Evolutionary conservation across 2,329 filamentous ascomycete species (phyloP).

Genomic region (Penicillium vulpinum): DNA sequence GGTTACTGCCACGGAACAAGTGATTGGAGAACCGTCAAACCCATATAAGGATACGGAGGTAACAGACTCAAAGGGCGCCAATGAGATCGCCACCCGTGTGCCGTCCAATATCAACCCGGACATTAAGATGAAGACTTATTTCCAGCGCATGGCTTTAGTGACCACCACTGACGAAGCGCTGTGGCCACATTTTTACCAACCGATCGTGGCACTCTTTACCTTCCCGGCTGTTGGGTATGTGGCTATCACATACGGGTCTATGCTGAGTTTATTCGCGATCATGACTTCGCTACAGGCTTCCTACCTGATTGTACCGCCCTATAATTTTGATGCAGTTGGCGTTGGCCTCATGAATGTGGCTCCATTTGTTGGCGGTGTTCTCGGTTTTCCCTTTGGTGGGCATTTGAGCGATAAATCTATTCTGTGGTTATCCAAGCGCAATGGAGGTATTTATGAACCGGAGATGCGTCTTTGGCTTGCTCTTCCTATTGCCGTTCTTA

Average conservation of each 20-base stretch:
- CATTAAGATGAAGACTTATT: slow-evolving; percentile 47
- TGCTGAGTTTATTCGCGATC: slow-evolving; percentile 42
- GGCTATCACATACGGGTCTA: slow-evolving; percentile 41
- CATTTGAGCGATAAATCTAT: slow-evolving; percentile 42
- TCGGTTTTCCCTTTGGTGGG: slow-evolving; percentile 39
- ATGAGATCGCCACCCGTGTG: neutral
- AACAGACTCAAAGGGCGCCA: neutral
- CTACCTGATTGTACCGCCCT: slow-evolving; percentile 41
- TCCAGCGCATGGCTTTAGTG: slow-evolving; percentile 43
- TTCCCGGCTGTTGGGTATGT: slow-evolving; percentile 54
- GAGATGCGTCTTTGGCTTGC: slow-evolving; percentile 46
- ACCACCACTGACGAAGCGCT: slow-evolving; percentile 19
- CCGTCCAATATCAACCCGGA: slow-evolving; percentile 27
- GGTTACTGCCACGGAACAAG: neutral
- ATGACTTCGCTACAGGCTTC: slow-evolving; percentile 40
- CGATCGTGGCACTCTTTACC: slow-evolving; percentile 30
- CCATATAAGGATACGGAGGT: neutral
- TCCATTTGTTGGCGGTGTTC: slow-evolving; percentile 41
- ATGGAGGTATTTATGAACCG: slow-evolving; percentile 47
- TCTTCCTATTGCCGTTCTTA: slow-evolving; percentile 29
- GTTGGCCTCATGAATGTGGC: slow-evolving; percentile 45
- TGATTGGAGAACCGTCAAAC: slow-evolving; percentile 3
- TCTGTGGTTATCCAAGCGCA: slow-evolving; percentile 38
- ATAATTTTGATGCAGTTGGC: slow-evolving; percentile 40
- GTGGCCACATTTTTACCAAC: slow-evolving; percentile 29